Conservation (phyloP, 164 flowering plant genomes). For the Paratinospora sagittata region DNA sequence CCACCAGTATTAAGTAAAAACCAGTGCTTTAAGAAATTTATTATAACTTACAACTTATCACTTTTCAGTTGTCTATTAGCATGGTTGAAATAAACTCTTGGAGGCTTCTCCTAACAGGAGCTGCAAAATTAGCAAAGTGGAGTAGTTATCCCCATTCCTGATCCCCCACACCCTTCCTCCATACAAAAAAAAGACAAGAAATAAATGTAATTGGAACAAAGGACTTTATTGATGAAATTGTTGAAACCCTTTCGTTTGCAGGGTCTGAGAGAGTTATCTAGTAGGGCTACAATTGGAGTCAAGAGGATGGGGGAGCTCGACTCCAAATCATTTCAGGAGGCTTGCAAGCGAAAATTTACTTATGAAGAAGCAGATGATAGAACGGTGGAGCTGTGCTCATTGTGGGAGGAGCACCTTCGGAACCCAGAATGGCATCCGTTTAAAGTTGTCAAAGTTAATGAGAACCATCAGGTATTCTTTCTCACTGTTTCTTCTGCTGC, state of each 20-base stretch:
- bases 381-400: constrained; percentile 51
- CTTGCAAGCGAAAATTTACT: constrained; percentile 47
- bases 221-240: background rate
- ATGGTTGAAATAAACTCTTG: background rate
- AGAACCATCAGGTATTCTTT: constrained; percentile 34
- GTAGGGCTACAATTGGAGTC: constrained; percentile 40
- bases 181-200: too few relatives aligned
- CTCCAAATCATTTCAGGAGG: constrained; percentile 47
- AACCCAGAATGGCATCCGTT: constrained; percentile 86
- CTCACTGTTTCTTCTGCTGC: background rate
- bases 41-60: too few relatives aligned
- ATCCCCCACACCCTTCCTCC: too few relatives aligned
- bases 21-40: background rate
- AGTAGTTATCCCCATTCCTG: background rate
- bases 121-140: background rate
- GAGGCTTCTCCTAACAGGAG: background rate
- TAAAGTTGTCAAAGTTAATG: constrained; percentile 30
- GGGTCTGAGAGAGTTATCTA: constrained; percentile 48
- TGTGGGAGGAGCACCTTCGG: constrained; percentile 68
- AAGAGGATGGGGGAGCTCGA: constrained; percentile 88
- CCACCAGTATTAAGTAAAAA: background rate
- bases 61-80: too few relatives aligned
- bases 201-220: too few relatives aligned
- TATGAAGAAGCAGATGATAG: constrained; percentile 49
- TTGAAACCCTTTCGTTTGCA: constrained; percentile 14